Evolutionary conservation across 2,329 filamentous ascomycete species (phyloP).

Genomic region (Furcasterigmium furcatum): DNA sequence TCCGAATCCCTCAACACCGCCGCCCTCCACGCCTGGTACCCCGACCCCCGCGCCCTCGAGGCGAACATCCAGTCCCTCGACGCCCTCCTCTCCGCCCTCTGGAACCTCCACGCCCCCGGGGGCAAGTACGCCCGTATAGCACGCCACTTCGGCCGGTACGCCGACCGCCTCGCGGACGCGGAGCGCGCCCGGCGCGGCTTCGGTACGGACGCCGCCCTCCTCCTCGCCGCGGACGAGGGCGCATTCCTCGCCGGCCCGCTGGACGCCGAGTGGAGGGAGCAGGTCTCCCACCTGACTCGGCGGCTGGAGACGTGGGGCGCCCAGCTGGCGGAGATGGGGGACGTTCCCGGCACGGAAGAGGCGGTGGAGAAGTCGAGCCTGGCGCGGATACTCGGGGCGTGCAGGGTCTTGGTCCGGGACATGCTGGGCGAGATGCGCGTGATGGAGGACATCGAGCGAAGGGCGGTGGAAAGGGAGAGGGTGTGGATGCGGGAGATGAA

Average conservation of each 20-base stretch:
- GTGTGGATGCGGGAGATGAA: conserved; percentile 57
- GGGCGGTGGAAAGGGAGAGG: conserved; percentile 52
- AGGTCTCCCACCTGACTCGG: conserved; percentile 47
- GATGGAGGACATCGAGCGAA: conserved; percentile 60
- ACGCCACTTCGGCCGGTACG: conserved; percentile 59
- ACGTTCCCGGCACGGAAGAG: conserved; percentile 12
- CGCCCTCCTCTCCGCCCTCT: conserved; percentile 52
- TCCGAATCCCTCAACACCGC: conserved; percentile 47
- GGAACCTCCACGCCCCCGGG: conserved; percentile 51
- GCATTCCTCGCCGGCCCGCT: conserved; percentile 52
- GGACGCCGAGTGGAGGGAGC: conserved; percentile 56
- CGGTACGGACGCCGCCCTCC: not conserved
- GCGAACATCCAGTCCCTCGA: conserved; percentile 57
- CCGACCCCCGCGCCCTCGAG: conserved; percentile 35
- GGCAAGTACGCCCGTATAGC: conserved; percentile 55
- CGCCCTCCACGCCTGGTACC: conserved; percentile 50
- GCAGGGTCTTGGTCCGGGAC: conserved; percentile 45
- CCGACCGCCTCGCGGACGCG: conserved; percentile 41
- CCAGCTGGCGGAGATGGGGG: conserved; percentile 44
- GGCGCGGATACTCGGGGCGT: conserved; percentile 42
- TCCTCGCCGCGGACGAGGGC: conserved; percentile 28
- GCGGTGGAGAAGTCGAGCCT: conserved; percentile 32
- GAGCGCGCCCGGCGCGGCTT: conserved; percentile 33
- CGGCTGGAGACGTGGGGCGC: conserved; percentile 52
- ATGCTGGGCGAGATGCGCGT: conserved; percentile 61